Base-by-base conservation (phyloP, 164 flowering plant species). In the Protea cynaroides region DNA sequence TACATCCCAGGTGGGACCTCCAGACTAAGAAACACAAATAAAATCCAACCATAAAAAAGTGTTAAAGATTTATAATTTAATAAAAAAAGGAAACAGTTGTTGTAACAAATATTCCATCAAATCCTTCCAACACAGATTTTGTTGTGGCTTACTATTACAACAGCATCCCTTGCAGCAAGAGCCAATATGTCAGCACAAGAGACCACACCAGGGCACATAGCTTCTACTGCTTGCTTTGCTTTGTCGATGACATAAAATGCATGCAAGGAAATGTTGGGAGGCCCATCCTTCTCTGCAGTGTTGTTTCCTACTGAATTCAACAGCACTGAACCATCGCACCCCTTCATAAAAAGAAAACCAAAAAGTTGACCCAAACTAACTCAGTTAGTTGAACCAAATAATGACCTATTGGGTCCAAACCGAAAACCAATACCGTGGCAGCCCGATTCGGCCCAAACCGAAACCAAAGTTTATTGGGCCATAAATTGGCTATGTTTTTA, bases 121-220 rank as follows among this genome's bases (percentile, higher is more conserved):
- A 21, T 7, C 40, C n/a, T n/a, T n/a, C n/a, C n/a, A n/a, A n/a
- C n/a, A n/a, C n/a, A n/a, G n/a, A n/a, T n/a, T n/a, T 29, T 54
- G 51, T 8, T 34, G 12, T 34, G 17, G 44, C 74, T 79, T 53
- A 91, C 96, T 71, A 91, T 73, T 10, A 74, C 75, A 3, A 91
- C 96, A 0, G 87, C 90, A 72, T 91, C 96, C 47, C 96, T 79
- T 15, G 96, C 96, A 63, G 96, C 90, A 0, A 91, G 72, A 65
- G 97, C 96, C 55, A 91, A 53, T 25, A 91, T 85, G 66, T 91
- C 97, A 44, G 97, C 97, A 75, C 97, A 91, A 44, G 97, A 91
- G 58, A 91, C 97, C n/a, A 86, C 85, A 13, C 91, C 91, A 7
- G 97, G 95, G 74, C 97, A 88, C 57, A 69, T 0, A 25, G 78